Evolutionary conservation across 192 early-diverging fungal species (phyloP), one percentile per base, ranked within the genome.

Genomic region (Entomortierella lignicola): DNA sequence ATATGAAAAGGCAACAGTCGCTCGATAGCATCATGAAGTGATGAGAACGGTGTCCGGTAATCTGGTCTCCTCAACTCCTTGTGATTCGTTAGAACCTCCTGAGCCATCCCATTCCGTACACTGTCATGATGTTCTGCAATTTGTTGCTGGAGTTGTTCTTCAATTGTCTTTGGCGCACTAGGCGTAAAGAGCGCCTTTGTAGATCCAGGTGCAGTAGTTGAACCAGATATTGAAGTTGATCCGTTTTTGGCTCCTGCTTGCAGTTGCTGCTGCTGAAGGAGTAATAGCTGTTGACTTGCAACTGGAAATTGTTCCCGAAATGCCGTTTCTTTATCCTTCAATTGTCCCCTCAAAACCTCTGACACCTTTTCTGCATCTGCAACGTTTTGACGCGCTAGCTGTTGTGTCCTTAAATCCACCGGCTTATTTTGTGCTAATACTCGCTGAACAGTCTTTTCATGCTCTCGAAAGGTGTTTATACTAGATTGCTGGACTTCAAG

Each of bases 1-100:
- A 94, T 83, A 55, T 94, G 92, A 80, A 87, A 94, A 0, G 93
- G 93, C 52, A 94, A 69, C 23, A 94, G 75, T 20, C 91, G 80
- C 63, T 89, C 80, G 47, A 92, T 82, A 0, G 85, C 87, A 72
- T 94, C 91, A 27, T 85, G 66, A 8, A 87, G 43, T 13, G 86
- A 89, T 2, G 48, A 50, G 61, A 94, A 94, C 12, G 91, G 91
- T 27, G 88, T 91, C 55, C 81, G 80, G 52, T 84, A 86, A 57
- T 93, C 88, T 5, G 85, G 84, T 43, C 71, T 71, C 18, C 61
- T 55, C 31, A 79, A 13, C 5, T 56, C 43, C 34, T 58, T 71
- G 8, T 80, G 68, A 20, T 41, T 51, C 17, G 53, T 29, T 27
- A 69, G 52, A 69, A 65, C 63, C 44, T 72, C 71, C 21, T 61